These are phyloP conservation scores for Tympanopsis confertula DNA, from an alignment of 2,329 filamentous ascomycete genomes.

Conservation along the genomic window DNA sequence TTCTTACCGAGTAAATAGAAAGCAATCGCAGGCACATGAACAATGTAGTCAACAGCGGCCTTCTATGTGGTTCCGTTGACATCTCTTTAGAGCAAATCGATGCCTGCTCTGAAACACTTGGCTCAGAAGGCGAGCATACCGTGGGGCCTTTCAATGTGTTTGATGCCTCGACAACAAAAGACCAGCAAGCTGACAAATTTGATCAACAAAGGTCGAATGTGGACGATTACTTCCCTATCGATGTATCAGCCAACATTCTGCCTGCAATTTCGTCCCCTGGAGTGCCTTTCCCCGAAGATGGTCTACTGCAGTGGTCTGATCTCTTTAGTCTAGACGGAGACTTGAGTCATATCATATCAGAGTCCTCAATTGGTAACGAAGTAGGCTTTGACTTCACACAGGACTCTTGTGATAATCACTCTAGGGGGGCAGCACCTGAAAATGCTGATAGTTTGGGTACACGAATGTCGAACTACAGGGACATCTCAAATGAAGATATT, in stretches of 20 bases:
- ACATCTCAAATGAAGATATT: constrained; percentile 2
- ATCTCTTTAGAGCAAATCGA: constrained; percentile 17
- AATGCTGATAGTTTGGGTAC: no score
- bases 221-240: no score
- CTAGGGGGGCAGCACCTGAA: no score
- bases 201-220: not conserved
- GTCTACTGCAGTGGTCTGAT: constrained; percentile 19
- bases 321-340: constrained; percentile 16
- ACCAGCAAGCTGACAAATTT: no score
- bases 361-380: not conserved
- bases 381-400: not conserved
- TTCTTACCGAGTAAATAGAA: not conserved
- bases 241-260: no score
- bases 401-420: no score
- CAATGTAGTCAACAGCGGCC: constrained; percentile 10
- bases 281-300: no score
- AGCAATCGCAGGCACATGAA: constrained; percentile 12
- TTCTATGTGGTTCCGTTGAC: constrained; percentile 16
- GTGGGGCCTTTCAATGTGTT: not conserved
- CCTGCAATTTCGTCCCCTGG: no score
- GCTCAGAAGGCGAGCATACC: no score
- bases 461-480: constrained; percentile 2
- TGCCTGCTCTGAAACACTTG: constrained; percentile 5
- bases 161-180: not conserved
- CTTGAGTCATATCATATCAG: constrained; percentile 4